Evolutionary conservation across 108 stramenopile species (phyloP).

Genomic region (Poteriospumella lacustris): DNA sequence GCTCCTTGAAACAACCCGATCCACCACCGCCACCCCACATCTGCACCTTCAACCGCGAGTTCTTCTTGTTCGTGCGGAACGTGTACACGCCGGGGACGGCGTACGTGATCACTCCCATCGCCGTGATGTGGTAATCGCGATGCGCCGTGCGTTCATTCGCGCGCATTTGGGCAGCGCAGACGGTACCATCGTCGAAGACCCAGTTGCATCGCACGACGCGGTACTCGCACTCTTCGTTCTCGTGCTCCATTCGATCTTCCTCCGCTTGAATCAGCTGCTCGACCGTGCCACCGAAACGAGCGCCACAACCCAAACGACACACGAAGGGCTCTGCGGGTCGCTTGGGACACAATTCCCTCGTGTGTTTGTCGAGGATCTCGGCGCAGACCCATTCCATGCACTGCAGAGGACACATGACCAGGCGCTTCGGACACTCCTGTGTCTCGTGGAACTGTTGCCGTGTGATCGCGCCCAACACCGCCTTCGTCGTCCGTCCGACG

Average conservation of each 20-base stretch:
- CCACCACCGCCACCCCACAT: slow-evolving; percentile 58
- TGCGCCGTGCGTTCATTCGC: slow-evolving; percentile 51
- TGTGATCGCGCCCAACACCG: slow-evolving; percentile 24
- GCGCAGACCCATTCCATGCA: slow-evolving; percentile 52
- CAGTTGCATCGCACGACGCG: slow-evolving; percentile 51
- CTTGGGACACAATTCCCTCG: slow-evolving; percentile 47
- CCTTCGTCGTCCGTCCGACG: not conserved
- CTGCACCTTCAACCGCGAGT: slow-evolving; percentile 48
- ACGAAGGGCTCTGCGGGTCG: slow-evolving; percentile 45
- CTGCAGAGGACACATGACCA: slow-evolving; percentile 49
- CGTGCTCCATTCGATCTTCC: slow-evolving; percentile 54
- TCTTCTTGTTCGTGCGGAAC: slow-evolving; percentile 35
- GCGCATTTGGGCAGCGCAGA: slow-evolving; percentile 47
- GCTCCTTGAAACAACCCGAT: slow-evolving; percentile 38
- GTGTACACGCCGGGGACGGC: slow-evolving; percentile 42
- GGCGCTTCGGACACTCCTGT: slow-evolving; percentile 48
- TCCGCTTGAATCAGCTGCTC: slow-evolving; percentile 39
- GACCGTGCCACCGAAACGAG: slow-evolving; percentile 39
- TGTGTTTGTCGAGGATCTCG: slow-evolving; percentile 42
- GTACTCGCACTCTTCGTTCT: slow-evolving; percentile 45
- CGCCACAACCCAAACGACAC: slow-evolving; percentile 54
- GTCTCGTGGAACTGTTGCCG: slow-evolving; percentile 46
- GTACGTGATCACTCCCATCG: slow-evolving; percentile 38
- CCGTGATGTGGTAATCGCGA: slow-evolving; percentile 40
- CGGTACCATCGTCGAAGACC: slow-evolving; percentile 23